These are phyloP conservation scores for Yarrowia porcina DNA, from an alignment of 805 yeast genomes.

Conservation along the genomic window DNA sequence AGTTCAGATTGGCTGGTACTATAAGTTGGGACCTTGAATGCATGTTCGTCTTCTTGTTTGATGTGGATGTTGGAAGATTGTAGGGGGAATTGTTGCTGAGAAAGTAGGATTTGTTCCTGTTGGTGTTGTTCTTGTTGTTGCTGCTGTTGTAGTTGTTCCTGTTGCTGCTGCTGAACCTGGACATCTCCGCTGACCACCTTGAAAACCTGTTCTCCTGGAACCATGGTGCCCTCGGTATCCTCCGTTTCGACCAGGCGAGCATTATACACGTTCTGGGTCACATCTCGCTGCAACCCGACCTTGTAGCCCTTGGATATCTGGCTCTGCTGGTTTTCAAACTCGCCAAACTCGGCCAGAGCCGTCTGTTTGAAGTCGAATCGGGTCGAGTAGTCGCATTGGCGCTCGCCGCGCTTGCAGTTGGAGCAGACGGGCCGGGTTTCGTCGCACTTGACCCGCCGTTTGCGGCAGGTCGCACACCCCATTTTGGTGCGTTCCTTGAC, in stretches of 20 bases:
- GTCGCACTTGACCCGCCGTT: conserved; percentile 89
- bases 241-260: conserved; percentile 11
- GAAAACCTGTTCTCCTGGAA: conserved; percentile 19
- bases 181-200: neutral
- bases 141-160: neutral
- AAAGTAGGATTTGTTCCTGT: neutral
- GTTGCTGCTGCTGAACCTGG: neutral
- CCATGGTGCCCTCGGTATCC: conserved; percentile 5
- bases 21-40: neutral
- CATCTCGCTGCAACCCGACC: conserved; percentile 17
- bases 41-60: neutral
- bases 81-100: neutral
- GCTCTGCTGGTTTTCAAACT: conserved; percentile 22
- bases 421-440: conserved; percentile 75
- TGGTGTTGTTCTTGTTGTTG: neutral
- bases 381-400: conserved; percentile 25
- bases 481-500: conserved; percentile 32
- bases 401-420: conserved; percentile 53
- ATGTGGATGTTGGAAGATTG: neutral
- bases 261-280: neutral
- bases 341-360: conserved; percentile 23
- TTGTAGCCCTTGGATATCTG: conserved; percentile 24
- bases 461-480: conserved; percentile 88
- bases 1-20: neutral
- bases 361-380: conserved; percentile 25